A percentile compares a stretch with the other conserved stretches of the same genome.
Evolutionary conservation across 2,329 filamentous ascomycete species (phyloP).

Genomic region (Sphaerulina vaccinii): DNA sequence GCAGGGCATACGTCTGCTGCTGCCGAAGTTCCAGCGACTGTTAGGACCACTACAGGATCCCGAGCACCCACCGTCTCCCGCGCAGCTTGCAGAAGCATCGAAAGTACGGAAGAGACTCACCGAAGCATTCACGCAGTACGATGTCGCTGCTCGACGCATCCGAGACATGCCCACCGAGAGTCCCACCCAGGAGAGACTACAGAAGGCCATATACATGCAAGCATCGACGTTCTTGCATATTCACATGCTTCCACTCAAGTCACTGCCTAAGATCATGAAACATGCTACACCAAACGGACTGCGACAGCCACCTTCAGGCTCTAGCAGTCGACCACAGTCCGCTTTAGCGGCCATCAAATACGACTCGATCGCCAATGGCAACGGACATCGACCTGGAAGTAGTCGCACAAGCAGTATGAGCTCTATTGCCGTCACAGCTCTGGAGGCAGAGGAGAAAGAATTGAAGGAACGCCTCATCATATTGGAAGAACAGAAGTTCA

Average conservation of each 20-base stretch:
- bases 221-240: conserved; percentile 81
- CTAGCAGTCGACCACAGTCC: conserved; percentile 37
- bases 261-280: conserved; percentile 48
- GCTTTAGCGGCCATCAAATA: conserved; percentile 61
- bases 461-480: conserved; percentile 77
- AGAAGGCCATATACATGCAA: conserved; percentile 78
- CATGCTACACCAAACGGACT: conserved; percentile 56
- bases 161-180: conserved; percentile 74
- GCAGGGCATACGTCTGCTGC: conserved; percentile 74
- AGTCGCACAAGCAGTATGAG: conserved; percentile 52
- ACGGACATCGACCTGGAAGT: conserved; percentile 41
- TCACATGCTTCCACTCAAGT: conserved; percentile 81
- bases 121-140: conserved; percentile 86
- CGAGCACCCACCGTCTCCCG: conserved; percentile 61
- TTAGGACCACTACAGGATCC: conserved; percentile 72
- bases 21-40: conserved; percentile 81
- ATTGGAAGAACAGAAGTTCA: conserved; percentile 85
- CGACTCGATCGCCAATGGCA: conserved; percentile 50
- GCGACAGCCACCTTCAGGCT: conserved; percentile 25
- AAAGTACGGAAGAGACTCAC: conserved; percentile 88
- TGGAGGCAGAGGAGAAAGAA: conserved; percentile 82
- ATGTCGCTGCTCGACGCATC: conserved; percentile 75
- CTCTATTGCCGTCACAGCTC: conserved; percentile 53
- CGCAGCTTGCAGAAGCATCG: conserved; percentile 78
- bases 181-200: conserved; percentile 69